Evolutionary conservation across 2,329 filamentous ascomycete genomes (phyloP), one percentile per base, ranked within the genome.

Genomic region (Lecanicillium sp.): DNA sequence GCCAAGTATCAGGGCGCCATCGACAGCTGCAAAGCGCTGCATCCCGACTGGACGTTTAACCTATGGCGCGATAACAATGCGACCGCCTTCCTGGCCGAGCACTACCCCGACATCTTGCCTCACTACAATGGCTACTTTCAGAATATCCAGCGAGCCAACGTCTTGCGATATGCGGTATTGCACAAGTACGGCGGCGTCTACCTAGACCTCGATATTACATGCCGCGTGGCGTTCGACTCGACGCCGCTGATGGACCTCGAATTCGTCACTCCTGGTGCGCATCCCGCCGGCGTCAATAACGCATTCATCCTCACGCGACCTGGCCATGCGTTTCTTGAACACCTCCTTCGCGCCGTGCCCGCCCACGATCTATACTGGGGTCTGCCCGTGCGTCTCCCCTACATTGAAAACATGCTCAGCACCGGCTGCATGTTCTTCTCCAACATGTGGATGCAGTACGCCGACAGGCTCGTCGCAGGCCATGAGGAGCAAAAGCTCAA

Each of bases 361-460:
- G 39, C 40, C 35, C 45, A 51, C 33, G 45, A 51, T 35, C 38
- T 50, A 38, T 43, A 38, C 29, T 51, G 49, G 49, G 43, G 42
- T 15, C 39, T 50, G 38, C 46, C 48, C 12, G 48, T 52, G 43
- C 48, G 50, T 28, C 46, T 51, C 7, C 48, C 50, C 9, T 52
- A 51, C 38, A 45, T 52, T 29, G 50, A 52, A 35, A 50, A 50
- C 45, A 52, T 52, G 50, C 35, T 52, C 15, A 52, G 47, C 46
- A 45, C 50, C 5, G 48, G 48, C 17, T 52, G 48, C 43, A 51
- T 52, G 48, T 52, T 48, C 44, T 52, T 45, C 40, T 48, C 50
- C 33, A 51, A 51, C 42, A 38, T 44, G 33, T 52, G 50, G 50
- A 52, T 52, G 47, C 29, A 29, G 13, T 52, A 50, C 25, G 47